Evolutionary conservation across 345 rosid species (phyloP).

Genomic region (Moricandia moricandioides): DNA sequence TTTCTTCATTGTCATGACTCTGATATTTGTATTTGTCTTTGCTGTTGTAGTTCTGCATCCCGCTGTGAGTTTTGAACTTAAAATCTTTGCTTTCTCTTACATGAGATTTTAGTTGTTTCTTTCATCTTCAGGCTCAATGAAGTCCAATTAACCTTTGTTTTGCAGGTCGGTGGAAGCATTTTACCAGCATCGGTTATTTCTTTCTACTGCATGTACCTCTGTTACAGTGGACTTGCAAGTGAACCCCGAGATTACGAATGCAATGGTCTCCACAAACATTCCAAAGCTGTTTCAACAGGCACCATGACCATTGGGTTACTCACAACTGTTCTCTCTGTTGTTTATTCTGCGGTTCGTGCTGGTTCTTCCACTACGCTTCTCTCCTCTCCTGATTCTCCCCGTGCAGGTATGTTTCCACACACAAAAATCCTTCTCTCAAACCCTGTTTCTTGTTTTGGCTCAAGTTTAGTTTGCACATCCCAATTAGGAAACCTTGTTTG

Average conservation of each 20-base stretch:
- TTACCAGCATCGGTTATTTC: slow-evolving; percentile 94
- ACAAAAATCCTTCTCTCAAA: neutral
- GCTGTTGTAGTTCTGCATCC: slow-evolving; percentile 88
- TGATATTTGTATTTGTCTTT: slow-evolving; percentile 66
- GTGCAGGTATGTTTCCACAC: slow-evolving; percentile 55
- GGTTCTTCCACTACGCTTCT: slow-evolving; percentile 95
- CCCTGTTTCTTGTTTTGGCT: neutral
- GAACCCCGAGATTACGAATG: slow-evolving; percentile 93
- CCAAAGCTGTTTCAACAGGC: slow-evolving; percentile 88
- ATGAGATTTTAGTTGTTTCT: neutral
- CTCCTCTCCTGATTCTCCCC: slow-evolving; percentile 89
- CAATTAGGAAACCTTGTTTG: neutral
- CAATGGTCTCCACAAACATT: slow-evolving; percentile 93
- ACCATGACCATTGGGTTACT: slow-evolving; percentile 81
- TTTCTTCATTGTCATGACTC: slow-evolving; percentile 71
- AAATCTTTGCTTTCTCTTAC: neutral
- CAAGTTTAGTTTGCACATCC: neutral
- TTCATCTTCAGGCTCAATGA: slow-evolving; percentile 2
- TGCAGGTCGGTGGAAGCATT: slow-evolving; percentile 89
- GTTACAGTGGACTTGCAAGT: slow-evolving; percentile 95
- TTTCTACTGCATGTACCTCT: slow-evolving; percentile 89
- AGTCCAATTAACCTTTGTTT: slow-evolving; percentile 17
- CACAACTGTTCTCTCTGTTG: slow-evolving; percentile 88
- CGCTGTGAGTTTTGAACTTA: slow-evolving; percentile 59
- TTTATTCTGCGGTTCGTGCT: slow-evolving; percentile 97